Evolutionary conservation across 2,329 filamentous ascomycete genomes (phyloP), one percentile per base, ranked within the genome.

Genomic region (Berkeleyomyces basicola): DNA sequence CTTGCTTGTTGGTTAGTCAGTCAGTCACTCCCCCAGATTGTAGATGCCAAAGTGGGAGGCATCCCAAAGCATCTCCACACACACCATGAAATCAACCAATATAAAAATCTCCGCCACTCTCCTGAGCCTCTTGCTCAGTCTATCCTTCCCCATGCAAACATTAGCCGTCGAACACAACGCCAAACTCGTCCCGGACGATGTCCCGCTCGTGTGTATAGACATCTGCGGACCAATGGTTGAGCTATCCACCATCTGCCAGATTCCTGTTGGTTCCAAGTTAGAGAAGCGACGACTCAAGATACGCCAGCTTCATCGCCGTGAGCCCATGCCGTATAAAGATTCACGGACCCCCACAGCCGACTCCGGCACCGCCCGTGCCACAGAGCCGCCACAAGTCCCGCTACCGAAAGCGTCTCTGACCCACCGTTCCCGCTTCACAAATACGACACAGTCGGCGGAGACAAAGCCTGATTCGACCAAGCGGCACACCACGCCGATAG

Each of bases 201-300:
- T 76, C 14, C 74, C 74, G 40, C 63, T 74, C 31, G 68, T 69
- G 61, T 76, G 74, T 64, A 73, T 73, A 43, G 72, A 71, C 46
- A 75, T 76, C 60, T 76, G 74, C 68, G 74, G 74, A 3, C 74
- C 74, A 60, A 72, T 76, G 58, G 73, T 76, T 63, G 74, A 76
- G 67, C 67, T 76, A n/a, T 72, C 72, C 40, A 68, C 68, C 7
- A 70, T 71, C 53, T 76, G 74, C 69, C 69, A 70, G 65, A 58
- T 69, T 40, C 66, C 67, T 10, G 55, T 64, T 14, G 60, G 33
- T n/a, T 7, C 58, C 36, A 62, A n/a, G 23, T 60, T 60, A 40
- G 58, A 46, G 4, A 37, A 31, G 37, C 42, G 36, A 37, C 46
- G 33, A 40, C 37, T 43, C 2, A 39, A 16, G n/a, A 36, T 9